Evolutionary conservation across 116 monocot genomes (phyloP).

Genomic region (Papilionanthe hybrid): DNA sequence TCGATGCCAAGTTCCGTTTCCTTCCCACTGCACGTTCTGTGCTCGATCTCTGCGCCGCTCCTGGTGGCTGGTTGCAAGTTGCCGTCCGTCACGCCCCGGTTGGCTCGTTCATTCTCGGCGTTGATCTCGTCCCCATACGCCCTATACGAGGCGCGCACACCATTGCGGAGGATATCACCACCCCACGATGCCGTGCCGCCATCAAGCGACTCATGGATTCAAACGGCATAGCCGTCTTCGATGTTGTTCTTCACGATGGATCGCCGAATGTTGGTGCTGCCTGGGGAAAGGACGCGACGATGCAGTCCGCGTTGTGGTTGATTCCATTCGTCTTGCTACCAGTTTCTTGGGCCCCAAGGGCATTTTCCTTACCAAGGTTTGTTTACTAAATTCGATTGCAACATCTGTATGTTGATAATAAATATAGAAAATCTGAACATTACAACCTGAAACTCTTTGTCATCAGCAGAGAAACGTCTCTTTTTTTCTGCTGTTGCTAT

Average conservation of each 20-base stretch:
- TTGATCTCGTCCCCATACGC: conserved; percentile 45
- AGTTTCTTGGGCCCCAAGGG: conserved; percentile 43
- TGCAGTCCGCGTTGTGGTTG: conserved; percentile 42
- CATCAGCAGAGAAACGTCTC: no score
- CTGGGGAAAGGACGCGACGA: conserved; percentile 45
- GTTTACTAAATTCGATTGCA: background rate
- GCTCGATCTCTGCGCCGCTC: conserved; percentile 61
- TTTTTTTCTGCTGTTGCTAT: no score
- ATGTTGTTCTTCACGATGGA: conserved; percentile 47
- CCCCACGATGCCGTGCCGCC: conserved; percentile 28
- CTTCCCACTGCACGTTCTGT: conserved; percentile 41
- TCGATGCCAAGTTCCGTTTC: conserved; percentile 48
- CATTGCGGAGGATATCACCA: conserved; percentile 50
- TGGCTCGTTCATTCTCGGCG: conserved; percentile 35
- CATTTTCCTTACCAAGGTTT: conserved; percentile 11
- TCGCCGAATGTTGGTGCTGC: conserved; percentile 55
- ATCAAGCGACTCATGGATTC: conserved; percentile 36
- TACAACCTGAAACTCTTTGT: background rate
- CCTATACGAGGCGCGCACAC: conserved; percentile 50
- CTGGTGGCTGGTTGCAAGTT: conserved; percentile 53
- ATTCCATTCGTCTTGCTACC: conserved; percentile 36
- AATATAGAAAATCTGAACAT: background rate
- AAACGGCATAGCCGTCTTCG: conserved; percentile 28
- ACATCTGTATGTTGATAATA: background rate
- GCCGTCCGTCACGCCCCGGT: conserved; percentile 45